Conservation (phyloP, 2,329 filamentous ascomycete species). For the Penicillium frequentans region DNA sequence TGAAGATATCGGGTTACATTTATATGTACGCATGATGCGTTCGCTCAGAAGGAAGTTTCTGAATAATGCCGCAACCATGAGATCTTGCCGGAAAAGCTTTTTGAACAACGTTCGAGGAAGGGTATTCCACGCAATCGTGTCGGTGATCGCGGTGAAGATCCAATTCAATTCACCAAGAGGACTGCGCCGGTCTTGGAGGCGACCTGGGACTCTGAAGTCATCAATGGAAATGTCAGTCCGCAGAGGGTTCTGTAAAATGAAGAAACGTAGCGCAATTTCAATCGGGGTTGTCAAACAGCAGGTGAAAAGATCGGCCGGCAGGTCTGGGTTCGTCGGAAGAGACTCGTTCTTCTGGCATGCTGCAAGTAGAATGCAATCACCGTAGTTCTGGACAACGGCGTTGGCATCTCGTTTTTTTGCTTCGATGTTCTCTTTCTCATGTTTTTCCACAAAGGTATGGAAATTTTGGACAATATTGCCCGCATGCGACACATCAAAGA, state of each 20-base stretch:
- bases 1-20: conserved; percentile 90
- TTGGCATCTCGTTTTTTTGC: conserved; percentile 73
- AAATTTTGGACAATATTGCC: conserved; percentile 96
- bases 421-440: conserved; percentile 84
- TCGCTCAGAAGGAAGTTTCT: conserved; percentile 94
- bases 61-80: conserved; percentile 98
- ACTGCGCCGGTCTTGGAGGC: conserved; percentile 87
- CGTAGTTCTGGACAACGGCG: conserved; percentile 62
- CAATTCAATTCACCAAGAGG: conserved; percentile 96
- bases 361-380: conserved; percentile 87
- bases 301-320: conserved; percentile 94
- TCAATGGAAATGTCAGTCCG: conserved; percentile 69
- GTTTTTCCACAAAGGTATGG: conserved; percentile 90
- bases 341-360: conserved; percentile 90
- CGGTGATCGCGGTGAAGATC: conserved; percentile 99
- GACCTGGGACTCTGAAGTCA: conserved; percentile 83
- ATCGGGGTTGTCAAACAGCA: conserved; percentile 95
- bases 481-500: conserved; percentile 96
- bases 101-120: conserved; percentile 87
- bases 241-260: conserved; percentile 86
- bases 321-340: conserved; percentile 86
- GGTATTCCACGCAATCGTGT: conserved; percentile 98
- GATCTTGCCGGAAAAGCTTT: conserved; percentile 93
- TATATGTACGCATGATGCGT: conserved; percentile 92
- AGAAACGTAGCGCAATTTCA: conserved; percentile 95